Evolutionary conservation across 257 asterid species (phyloP).

Genomic region (Jacaranda mimosifolia): DNA sequence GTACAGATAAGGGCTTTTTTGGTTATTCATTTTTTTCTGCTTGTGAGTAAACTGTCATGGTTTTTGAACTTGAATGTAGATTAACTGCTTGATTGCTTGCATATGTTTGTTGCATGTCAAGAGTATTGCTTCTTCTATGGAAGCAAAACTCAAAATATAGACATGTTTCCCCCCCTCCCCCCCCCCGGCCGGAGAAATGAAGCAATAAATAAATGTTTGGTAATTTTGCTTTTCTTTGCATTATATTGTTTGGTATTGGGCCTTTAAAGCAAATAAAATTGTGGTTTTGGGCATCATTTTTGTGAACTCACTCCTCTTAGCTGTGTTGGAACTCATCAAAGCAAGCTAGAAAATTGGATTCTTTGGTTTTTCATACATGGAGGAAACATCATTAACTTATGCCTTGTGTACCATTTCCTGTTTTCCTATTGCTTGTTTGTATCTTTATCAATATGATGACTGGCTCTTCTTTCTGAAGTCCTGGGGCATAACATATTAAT

Average conservation of each 20-base stretch:
- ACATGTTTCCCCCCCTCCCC: not conserved
- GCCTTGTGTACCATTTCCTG: too few species aligned
- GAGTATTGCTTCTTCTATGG: slow-evolving; percentile 7
- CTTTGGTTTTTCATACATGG: not conserved
- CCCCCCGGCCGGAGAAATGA: not conserved
- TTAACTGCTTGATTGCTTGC: slow-evolving; percentile 52
- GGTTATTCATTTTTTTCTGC: slow-evolving; percentile 17
- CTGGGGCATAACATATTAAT: too few species aligned
- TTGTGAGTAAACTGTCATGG: slow-evolving; percentile 48
- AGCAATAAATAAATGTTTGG: too few species aligned
- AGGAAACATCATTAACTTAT: too few species aligned
- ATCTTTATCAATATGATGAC: too few species aligned
- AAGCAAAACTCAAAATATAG: not conserved
- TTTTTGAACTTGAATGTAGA: slow-evolving; percentile 54
- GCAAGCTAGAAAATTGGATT: not conserved
- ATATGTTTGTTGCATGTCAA: slow-evolving; percentile 32
- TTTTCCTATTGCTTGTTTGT: too few species aligned
- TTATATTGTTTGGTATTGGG: too few species aligned
- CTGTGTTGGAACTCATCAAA: not conserved
- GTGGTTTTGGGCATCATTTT: not conserved
- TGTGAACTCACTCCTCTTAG: not conserved
- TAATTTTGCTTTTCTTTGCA: too few species aligned
- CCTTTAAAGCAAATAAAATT: too few species aligned
- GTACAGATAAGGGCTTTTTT: slow-evolving; percentile 36
- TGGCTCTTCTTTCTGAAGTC: too few species aligned